Conservation (phyloP, 1,284 basidiomycete genomes). For the Ustilago xerochloae region DNA sequence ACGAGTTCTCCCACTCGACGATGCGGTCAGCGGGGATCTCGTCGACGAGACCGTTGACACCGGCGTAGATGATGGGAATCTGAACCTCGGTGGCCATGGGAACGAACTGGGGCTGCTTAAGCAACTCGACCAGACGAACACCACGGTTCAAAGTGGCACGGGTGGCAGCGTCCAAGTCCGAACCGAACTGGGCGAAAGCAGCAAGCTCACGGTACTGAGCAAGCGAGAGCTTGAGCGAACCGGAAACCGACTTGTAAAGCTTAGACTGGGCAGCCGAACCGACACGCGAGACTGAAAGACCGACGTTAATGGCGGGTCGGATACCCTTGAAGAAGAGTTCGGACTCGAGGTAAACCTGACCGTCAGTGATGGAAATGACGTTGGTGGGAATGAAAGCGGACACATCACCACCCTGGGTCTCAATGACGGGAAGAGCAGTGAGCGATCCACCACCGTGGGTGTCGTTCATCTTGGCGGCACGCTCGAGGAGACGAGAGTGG, state of each 20-base stretch:
- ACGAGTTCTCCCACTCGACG: slow-evolving; percentile 89
- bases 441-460: slow-evolving; percentile 97
- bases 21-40: slow-evolving; percentile 93
- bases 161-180: slow-evolving; percentile 98
- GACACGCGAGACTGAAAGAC: slow-evolving; percentile 99
- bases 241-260: slow-evolving; percentile 93
- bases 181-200: slow-evolving; percentile 99
- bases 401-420: slow-evolving; percentile 99
- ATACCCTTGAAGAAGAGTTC: slow-evolving; percentile 98
- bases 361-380: slow-evolving; percentile 68
- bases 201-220: slow-evolving; percentile 99
- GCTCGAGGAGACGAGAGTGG: slow-evolving; percentile 99
- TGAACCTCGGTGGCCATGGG: slow-evolving; percentile 84
- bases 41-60: slow-evolving; percentile 83
- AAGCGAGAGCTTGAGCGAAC: slow-evolving; percentile 99
- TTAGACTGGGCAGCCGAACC: slow-evolving; percentile 96
- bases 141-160: slow-evolving; percentile 86
- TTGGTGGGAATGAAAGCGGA: slow-evolving; percentile 76
- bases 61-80: slow-evolving; percentile 98
- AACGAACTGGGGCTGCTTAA: slow-evolving; percentile 96
- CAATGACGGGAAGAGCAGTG: slow-evolving; percentile 98
- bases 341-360: slow-evolving; percentile 67
- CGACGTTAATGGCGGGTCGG: slow-evolving; percentile 98
- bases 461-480: slow-evolving; percentile 99
- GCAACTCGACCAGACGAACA: slow-evolving; percentile 95